Percentiles rank a stretch among this genome's conserved stretches.
phyloP scores from a whole-genome alignment of 805 yeast species.

The Tetrapisispora taiwanensis region DNA sequence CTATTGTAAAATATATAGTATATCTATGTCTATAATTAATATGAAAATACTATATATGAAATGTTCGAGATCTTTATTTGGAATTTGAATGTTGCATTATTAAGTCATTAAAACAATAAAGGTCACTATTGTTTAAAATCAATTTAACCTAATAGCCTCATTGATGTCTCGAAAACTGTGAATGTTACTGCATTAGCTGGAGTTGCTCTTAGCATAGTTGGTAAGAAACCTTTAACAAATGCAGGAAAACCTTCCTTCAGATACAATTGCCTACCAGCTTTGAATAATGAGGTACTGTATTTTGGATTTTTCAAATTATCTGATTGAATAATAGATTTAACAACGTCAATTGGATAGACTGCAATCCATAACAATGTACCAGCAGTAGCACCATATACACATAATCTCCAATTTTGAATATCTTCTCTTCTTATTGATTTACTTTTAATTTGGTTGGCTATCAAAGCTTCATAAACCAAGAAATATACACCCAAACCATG shows the following conservation, averaged over 20 bases:
- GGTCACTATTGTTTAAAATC: not conserved
- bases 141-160: slow-evolving; percentile 48
- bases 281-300: slow-evolving; percentile 17
- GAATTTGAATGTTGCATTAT: not conserved
- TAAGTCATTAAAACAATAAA: not conserved
- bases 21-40: not conserved
- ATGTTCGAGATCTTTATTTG: not conserved
- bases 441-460: slow-evolving; percentile 39
- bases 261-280: slow-evolving; percentile 47
- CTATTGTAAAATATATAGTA: too few relatives aligned
- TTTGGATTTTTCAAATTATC: slow-evolving; percentile 38
- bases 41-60: not conserved
- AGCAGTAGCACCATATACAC: slow-evolving; percentile 80
- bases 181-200: slow-evolving; percentile 98
- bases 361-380: slow-evolving; percentile 84
- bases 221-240: slow-evolving; percentile 82
- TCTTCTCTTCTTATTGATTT: slow-evolving; percentile 46
- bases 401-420: slow-evolving; percentile 79
- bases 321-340: slow-evolving; percentile 77
- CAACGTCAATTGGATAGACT: slow-evolving; percentile 80
- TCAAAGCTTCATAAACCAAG: slow-evolving; percentile 79
- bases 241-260: slow-evolving; percentile 59
- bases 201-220: slow-evolving; percentile 91
- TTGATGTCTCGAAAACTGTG: slow-evolving; percentile 82
- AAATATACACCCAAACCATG: slow-evolving; percentile 87